Percentiles rank a stretch among this genome's conserved stretches.
These are phyloP conservation scores for Cyberlindnera saturnus DNA, from an alignment of 805 yeast genomes.

Conservation along the genomic window DNA sequence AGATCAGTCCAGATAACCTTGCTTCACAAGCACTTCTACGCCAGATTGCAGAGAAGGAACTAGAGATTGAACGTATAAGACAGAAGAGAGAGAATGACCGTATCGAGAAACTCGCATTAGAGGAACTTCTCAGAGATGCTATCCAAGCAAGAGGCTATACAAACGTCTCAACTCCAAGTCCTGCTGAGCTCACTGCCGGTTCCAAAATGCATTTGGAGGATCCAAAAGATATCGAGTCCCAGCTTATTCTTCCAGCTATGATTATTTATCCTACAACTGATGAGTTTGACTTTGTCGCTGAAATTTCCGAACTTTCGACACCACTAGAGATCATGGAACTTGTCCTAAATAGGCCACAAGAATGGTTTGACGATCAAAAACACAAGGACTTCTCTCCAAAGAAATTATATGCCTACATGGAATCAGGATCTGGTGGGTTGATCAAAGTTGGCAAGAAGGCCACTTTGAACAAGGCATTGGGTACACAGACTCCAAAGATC, in stretches of 20 bases:
- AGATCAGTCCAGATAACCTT: constrained; percentile 52
- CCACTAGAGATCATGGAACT: constrained; percentile 56
- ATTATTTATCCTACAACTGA: constrained; percentile 76
- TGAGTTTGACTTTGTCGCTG: constrained; percentile 78
- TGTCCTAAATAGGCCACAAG: constrained; percentile 59
- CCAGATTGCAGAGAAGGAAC: constrained; percentile 35
- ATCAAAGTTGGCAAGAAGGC: constrained; percentile 79
- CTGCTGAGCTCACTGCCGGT: constrained; percentile 51
- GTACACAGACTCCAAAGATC: constrained; percentile 54
- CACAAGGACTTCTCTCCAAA: constrained; percentile 54
- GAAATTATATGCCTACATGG: constrained; percentile 70
- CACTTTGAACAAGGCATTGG: constrained; percentile 56
- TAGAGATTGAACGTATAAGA: constrained; percentile 24
- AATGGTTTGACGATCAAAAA: constrained; percentile 57
- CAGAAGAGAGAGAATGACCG: constrained; percentile 27
- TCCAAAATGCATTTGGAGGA: constrained; percentile 56
- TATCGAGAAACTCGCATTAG: constrained; percentile 34
- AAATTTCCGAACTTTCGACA: constrained; percentile 66
- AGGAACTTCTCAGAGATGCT: constrained; percentile 49
- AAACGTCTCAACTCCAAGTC: constrained; percentile 42
- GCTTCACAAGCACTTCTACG: constrained; percentile 44
- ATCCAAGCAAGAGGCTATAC: constrained; percentile 52
- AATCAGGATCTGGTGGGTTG: constrained; percentile 77
- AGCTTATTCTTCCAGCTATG: constrained; percentile 75
- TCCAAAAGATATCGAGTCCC: constrained; percentile 63